Percentiles rank a stretch among this genome's conserved stretches.
These are phyloP conservation scores for Lactuca saligna DNA, from an alignment of 129 eudicot genomes.

Conservation along the genomic window DNA sequence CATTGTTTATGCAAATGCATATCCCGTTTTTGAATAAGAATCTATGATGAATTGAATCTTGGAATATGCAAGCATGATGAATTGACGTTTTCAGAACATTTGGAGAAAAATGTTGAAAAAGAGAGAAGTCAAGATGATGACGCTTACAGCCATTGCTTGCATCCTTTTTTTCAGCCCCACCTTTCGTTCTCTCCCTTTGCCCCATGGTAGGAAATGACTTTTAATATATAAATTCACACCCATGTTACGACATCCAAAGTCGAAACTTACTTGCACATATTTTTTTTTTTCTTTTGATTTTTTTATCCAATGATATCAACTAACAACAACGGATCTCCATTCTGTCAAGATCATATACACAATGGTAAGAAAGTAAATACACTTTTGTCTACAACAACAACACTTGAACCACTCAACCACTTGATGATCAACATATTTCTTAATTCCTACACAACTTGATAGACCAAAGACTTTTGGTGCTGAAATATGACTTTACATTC, in stretches of 20 bases:
- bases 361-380: background rate
- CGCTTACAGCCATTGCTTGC: constrained; percentile 2
- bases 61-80: constrained; percentile 14
- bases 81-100: constrained; percentile 30
- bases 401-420: too few species aligned
- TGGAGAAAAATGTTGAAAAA: constrained; percentile 39
- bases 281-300: too few species aligned
- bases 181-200: background rate
- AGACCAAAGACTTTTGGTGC: too few species aligned
- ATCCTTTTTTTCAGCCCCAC: constrained; percentile 10
- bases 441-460: too few species aligned
- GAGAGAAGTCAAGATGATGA: background rate
- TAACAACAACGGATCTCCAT: background rate
- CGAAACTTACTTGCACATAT: background rate
- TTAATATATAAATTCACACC: background rate
- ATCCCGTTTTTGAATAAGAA: background rate
- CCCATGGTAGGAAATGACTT: background rate
- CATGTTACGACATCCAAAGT: background rate
- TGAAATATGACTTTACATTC: too few species aligned
- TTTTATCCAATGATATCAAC: background rate
- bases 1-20: constrained; percentile 12
- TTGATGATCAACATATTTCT: too few species aligned
- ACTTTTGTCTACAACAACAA: too few species aligned
- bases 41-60: background rate
- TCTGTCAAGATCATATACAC: background rate